Evolutionary conservation across 1,139 yeast genomes (phyloP).

Genomic region (Yamadazyma atlantica): DNA sequence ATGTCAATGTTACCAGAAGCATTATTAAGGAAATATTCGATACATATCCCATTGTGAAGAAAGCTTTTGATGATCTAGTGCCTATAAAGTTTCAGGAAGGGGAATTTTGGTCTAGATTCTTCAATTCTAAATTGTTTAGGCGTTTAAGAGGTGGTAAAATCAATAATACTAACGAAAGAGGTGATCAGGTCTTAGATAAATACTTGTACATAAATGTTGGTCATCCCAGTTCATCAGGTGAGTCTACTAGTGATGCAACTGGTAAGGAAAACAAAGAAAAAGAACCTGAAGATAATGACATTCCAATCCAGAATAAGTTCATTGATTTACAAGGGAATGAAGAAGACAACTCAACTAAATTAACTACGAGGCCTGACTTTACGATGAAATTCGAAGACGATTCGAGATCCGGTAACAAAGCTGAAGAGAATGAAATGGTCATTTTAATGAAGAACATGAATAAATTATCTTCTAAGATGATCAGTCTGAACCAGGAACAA

Average conservation of each 20-base stretch:
- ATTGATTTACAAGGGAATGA: slow-evolving; percentile 80
- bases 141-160: slow-evolving; percentile 87
- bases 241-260: slow-evolving; percentile 10
- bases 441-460: slow-evolving; percentile 87
- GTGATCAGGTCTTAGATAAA: slow-evolving; percentile 82
- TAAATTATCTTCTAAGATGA: slow-evolving; percentile 79
- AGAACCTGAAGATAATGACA: slow-evolving; percentile 12
- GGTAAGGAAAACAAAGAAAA: slow-evolving; percentile 12
- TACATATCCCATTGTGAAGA: slow-evolving; percentile 90
- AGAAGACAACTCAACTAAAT: slow-evolving; percentile 73
- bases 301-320: slow-evolving; percentile 46
- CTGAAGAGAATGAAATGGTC: slow-evolving; percentile 62
- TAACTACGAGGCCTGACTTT: slow-evolving; percentile 83
- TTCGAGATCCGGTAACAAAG: slow-evolving; percentile 17
- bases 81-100: slow-evolving; percentile 81
- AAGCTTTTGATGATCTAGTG: slow-evolving; percentile 86
- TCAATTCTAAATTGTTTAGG: slow-evolving; percentile 83
- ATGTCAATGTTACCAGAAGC: slow-evolving; percentile 88
- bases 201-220: slow-evolving; percentile 63
- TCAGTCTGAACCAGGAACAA: slow-evolving; percentile 34
- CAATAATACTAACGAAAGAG: slow-evolving; percentile 66
- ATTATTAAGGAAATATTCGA: slow-evolving; percentile 87
- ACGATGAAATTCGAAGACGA: slow-evolving; percentile 78
- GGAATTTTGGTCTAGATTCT: slow-evolving; percentile 96
- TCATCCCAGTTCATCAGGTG: slow-evolving; percentile 16